These are phyloP conservation scores for Apiotrichum gamsii DNA, from an alignment of 1,284 basidiomycete genomes.

Conservation along the genomic window DNA sequence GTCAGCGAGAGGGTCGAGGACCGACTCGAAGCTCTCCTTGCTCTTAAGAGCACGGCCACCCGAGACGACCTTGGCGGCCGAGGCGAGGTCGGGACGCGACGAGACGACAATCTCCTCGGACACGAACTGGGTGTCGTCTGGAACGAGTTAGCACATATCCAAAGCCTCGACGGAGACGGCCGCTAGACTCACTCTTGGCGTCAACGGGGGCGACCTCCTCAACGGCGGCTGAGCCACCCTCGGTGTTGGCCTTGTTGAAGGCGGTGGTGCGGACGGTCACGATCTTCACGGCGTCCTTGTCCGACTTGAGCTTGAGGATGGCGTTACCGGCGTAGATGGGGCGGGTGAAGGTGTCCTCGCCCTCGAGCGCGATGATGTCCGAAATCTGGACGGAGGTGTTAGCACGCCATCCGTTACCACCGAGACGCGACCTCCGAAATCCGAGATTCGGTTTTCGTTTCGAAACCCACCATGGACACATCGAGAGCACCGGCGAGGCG, in stretches of 20 bases:
- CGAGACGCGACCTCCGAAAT: no score
- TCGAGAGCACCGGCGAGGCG: constrained; percentile 84
- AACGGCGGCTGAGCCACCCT: constrained; percentile 53
- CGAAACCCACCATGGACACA: constrained; percentile 53
- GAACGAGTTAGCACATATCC: neutral
- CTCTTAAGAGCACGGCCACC: constrained; percentile 95
- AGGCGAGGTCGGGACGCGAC: constrained; percentile 85
- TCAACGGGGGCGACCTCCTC: constrained; percentile 65
- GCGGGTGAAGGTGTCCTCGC: constrained; percentile 73
- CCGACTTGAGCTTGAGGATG: constrained; percentile 81
- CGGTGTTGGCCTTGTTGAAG: constrained; percentile 64
- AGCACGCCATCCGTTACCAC: no score
- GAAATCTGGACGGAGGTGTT: constrained; percentile 58
- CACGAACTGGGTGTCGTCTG: constrained; percentile 63
- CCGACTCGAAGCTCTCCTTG: constrained; percentile 81
- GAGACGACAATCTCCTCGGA: constrained; percentile 83
- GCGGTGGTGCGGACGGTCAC: constrained; percentile 95
- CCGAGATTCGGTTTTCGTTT: neutral
- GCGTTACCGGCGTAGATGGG: constrained; percentile 99
- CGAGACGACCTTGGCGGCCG: constrained; percentile 82
- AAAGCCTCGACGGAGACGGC: neutral
- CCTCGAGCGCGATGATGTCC: constrained; percentile 83
- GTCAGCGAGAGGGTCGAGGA: constrained; percentile 89
- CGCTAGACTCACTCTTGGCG: constrained; percentile 52
- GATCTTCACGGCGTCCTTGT: constrained; percentile 68